Evolutionary conservation across 2,329 filamentous ascomycete genomes (phyloP), one percentile per base, ranked within the genome.

Genomic region (Hymenoscyphus infarciens): DNA sequence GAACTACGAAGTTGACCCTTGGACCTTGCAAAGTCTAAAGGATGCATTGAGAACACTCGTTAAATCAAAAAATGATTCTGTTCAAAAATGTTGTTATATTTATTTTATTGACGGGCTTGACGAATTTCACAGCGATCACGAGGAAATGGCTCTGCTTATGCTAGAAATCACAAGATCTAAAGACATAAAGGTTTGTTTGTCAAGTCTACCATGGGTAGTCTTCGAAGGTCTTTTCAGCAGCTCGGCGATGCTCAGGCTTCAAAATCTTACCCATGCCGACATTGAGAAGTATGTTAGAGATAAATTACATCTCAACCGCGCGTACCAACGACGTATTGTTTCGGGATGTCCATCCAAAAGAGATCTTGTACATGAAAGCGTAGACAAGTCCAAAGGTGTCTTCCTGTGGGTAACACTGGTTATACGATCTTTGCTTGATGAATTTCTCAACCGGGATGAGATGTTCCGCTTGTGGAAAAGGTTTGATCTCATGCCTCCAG

Each of bases 61-160:
- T 10, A 19, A 19, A 33, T 6, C 60, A 57, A 27, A 52, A 35
- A 35, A 19, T 10, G 2, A 39, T 53, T 5, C 39, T 56, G 11
- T 3, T 45, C n/a, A 60, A 56, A 5, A 19, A 62, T 13, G 57
- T 45, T 31, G n/a, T n/a, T n/a, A n/a, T n/a, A n/a, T n/a, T 56
- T 61, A n/a, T 60, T 60, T 64, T 19, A 56, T 63, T 52, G 62
- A 63, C 49, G 62, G 62, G 15, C 27, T 63, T 7, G 62, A 63
- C 38, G 63, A 64, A 19, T 55, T 11, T 42, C 19, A 56, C 6
- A 52, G 59, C 31, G 59, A 60, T 22, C 59, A 60, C 38, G 49
- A 25, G 8, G 29, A 57, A n/a, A 31, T 61, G 2, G 54, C 29
- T 2, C 8, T 59, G 11, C 38, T 65, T 16, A 42, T 65, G 5